A percentile compares a stretch with the other conserved stretches of the same genome.
Evolutionary conservation across 805 yeast genomes (phyloP).

Genomic region (Barnettozyma siamensis): DNA sequence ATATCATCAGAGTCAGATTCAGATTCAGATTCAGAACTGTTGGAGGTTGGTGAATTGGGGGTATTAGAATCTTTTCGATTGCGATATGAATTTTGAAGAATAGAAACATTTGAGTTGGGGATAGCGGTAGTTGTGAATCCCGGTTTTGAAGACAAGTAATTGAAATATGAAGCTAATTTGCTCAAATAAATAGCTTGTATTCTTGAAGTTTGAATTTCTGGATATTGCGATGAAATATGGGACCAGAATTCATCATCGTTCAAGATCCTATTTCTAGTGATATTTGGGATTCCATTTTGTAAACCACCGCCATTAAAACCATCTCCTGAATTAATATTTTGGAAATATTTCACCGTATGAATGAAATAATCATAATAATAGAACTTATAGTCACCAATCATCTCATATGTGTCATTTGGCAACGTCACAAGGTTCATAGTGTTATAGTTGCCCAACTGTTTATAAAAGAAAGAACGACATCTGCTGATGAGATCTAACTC

Average conservation of each 20-base stretch:
- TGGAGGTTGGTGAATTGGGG: background rate
- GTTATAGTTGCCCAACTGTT: slow-evolving; percentile 53
- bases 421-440: slow-evolving; percentile 32
- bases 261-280: slow-evolving; percentile 11
- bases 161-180: slow-evolving; percentile 14
- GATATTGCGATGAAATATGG: background rate
- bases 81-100: slow-evolving; percentile 20
- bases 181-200: background rate
- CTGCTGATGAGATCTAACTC: slow-evolving; percentile 61
- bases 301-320: no score
- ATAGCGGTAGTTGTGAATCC: slow-evolving; percentile 16
- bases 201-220: background rate
- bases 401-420: slow-evolving; percentile 12
- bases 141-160: slow-evolving; percentile 20
- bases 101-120: slow-evolving; percentile 22
- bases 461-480: slow-evolving; percentile 54
- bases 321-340: no score
- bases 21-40: slow-evolving; percentile 16
- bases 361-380: slow-evolving; percentile 37
- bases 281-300: slow-evolving; percentile 3
- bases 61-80: background rate
- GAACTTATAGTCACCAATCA: slow-evolving; percentile 10
- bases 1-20: slow-evolving; percentile 23
- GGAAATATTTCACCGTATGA: slow-evolving; percentile 24
- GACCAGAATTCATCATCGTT: slow-evolving; percentile 25